Evolutionary conservation across 352 stramenopile species (phyloP).

Genomic region (Phytophthora fragariaefolia): DNA sequence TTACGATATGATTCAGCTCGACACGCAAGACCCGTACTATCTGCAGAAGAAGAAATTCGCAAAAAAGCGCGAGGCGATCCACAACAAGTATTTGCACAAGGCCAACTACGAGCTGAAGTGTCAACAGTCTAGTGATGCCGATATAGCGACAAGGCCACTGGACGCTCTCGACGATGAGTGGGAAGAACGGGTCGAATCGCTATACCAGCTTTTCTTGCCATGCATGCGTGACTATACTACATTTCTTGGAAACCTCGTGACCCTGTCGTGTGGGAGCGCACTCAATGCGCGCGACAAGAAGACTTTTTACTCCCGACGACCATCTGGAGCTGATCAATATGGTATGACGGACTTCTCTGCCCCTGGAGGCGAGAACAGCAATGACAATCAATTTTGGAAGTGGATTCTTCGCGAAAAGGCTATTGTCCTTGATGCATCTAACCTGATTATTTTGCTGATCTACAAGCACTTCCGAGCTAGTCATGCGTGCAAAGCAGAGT

Average conservation of each 20-base stretch:
- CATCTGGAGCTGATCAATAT: conserved; percentile 60
- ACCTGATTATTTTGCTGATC: conserved; percentile 66
- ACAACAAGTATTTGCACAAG: conserved; percentile 77
- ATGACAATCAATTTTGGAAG: conserved; percentile 79
- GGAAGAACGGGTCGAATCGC: conserved; percentile 64
- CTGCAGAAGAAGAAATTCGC: conserved; percentile 78
- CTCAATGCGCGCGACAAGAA: conserved; percentile 83
- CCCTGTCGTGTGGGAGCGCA: conserved; percentile 67
- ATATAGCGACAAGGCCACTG: conserved; percentile 53
- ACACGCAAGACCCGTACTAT: conserved; percentile 72
- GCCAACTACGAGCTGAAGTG: conserved; percentile 68
- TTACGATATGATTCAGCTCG: conserved; percentile 51
- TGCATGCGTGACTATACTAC: conserved; percentile 76
- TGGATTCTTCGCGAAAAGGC: conserved; percentile 86
- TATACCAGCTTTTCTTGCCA: conserved; percentile 77
- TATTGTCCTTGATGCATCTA: conserved; percentile 79
- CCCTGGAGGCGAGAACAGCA: conserved; percentile 44
- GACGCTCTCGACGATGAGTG: conserved; percentile 75
- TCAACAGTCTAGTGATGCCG: conserved; percentile 46
- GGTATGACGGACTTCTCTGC: conserved; percentile 56
- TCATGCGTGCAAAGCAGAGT: conserved; percentile 80
- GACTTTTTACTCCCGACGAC: conserved; percentile 74
- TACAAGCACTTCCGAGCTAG: conserved; percentile 83
- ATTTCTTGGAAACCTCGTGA: conserved; percentile 73
- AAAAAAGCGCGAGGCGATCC: conserved; percentile 65